Base-by-base conservation (phyloP, 2,329 filamentous ascomycete genomes). In the Diaporthe australafricana region DNA sequence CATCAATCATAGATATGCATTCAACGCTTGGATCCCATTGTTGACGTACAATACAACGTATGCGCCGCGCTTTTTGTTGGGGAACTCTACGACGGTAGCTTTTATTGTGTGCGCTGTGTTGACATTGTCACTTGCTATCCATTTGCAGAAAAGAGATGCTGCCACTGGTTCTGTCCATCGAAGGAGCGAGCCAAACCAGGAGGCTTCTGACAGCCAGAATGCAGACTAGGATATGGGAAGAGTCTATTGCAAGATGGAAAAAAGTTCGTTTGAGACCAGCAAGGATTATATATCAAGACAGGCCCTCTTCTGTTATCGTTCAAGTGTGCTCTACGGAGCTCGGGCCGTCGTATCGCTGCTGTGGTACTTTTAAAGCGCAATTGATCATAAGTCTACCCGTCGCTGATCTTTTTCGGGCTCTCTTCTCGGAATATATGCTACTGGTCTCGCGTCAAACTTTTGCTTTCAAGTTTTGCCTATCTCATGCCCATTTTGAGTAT, bases 1-100 rank as follows among this genome's bases (percentile, higher is more conserved):
- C 6, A 3, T 20, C 5, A 1, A 2, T n/a, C 30, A 20, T 11
- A 74, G 72, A 5, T 74, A 77, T 70, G 76, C 76, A 2, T 78
- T 78, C 70, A 77, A 77, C 47, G 75, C 76, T 22, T 78, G 76
- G 77, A 77, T 77, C 38, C 76, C 76, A 3, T 67, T 77, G 11
- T 52, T 78, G 20, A 75, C 75, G 0, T 78, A 77, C 45, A 75
- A 77, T 56, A 78, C 77, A 20, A 74, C 56, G 2, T 75, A 76
- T 27, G 76, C 76, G 1, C 77, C 77, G 2, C 67, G 75, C 11
- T 77, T 78, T 50, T 47, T 76, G 55, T 66, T 75, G 20, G 76
- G 76, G n/a, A 77, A 77, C 70, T 73, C 74, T 5, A 75, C 77
- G 5, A 77, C 77, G 1, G 76, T 76, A 0, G 75, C 40, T 1